Base-by-base conservation (phyloP, 352 stramenopile species). In the Globisporangium viniferum region DNA sequence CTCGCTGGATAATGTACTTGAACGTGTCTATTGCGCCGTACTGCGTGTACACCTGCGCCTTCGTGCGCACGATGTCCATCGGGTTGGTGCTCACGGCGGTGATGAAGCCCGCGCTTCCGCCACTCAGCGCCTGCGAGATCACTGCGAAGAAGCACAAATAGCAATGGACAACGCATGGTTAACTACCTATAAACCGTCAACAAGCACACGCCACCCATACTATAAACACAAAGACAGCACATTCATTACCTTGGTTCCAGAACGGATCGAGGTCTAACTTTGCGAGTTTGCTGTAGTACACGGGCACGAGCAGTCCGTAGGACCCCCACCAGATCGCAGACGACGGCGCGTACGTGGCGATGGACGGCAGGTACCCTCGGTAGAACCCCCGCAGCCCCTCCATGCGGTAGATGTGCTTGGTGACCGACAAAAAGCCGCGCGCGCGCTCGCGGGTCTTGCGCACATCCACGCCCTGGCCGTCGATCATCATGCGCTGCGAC, bases 401-500 rank as follows among this genome's bases (percentile, higher is more conserved):
- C 2, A 71, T 51, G 6, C 77, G 76, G 66, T 84, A 93, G 3
- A 96, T 75, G 10, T 81, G 70, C 67, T 88, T 87, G 31, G 78
- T 84, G 14, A 93, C 83, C 5, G 70, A 57, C 10, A 93, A 3
- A 48, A 95, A 86, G 3, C 88, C 80, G 36, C 81, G 79, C 22
- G 80, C 66, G 20, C 76, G 78, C 65, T 91, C 81, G 46, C 81
- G 74, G 3, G 80, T 91, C 73, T 84, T 80, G 66, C 76, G 80
- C 24, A 78, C 75, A 66, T 89, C 71, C 54, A 84, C 71, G 51
- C 86, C 86, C 72, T 96, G 88, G 31, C 82, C 85, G 66, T 81
- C 87, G 53, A 96, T 85, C 90, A 97, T 96, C 86, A 97, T 93
- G 61, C 83, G 83, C 67, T 97, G 90, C 55, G 87, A 94, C 64